Base-by-base conservation (phyloP, 2,329 filamentous ascomycete species). In the Diaporthe citri region DNA sequence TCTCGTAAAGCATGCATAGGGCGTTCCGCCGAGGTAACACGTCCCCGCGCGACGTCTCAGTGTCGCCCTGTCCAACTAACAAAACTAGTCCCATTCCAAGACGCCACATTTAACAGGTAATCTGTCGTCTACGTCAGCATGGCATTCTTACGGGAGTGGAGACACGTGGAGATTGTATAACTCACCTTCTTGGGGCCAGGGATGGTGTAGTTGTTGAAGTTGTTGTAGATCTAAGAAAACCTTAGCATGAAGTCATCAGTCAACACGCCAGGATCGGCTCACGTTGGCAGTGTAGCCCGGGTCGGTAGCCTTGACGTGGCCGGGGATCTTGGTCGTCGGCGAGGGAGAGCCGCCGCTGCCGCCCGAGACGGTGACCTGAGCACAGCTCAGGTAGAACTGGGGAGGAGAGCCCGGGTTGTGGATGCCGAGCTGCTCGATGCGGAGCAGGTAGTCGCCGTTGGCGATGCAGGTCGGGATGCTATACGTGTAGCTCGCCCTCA, bases 361-460 rank as follows among this genome's bases (percentile, higher is more conserved):
- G 20, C 82, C 83, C 0, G 84, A 85, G 25, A 87, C 82, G 62
- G 82, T 84, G 72, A 86, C 78, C 76, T 87, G 85, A 6, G 81
- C 82, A 72, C 85, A 87, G 71, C 82, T 84, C 66, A 85, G 81
- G 77, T 88, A 88, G 78, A 90, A 86, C 80, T 88, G 84, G 22
- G 86, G 85, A 71, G 84, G 85, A 22, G 82, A 82, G 5, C 85
- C 85, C 1, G 85, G 85, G 76, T 88, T 87, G 84, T 93, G 91
- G 70, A 93, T 89, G 34, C 88, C 91, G 70, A 93, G 87, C 71
- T 89, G 86, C 74, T 74, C 64, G 55, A 74, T 66, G 36, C 73
- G 39, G 57, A 74, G 67, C 55, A 74, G 73, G 48, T 74, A 74
- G 48, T 74, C 73, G 31, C 73, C 73, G 41, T 72, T 10, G 36